Conservation (phyloP, 768 basidiomycete species). For the Cystoderma amianthinum region DNA sequence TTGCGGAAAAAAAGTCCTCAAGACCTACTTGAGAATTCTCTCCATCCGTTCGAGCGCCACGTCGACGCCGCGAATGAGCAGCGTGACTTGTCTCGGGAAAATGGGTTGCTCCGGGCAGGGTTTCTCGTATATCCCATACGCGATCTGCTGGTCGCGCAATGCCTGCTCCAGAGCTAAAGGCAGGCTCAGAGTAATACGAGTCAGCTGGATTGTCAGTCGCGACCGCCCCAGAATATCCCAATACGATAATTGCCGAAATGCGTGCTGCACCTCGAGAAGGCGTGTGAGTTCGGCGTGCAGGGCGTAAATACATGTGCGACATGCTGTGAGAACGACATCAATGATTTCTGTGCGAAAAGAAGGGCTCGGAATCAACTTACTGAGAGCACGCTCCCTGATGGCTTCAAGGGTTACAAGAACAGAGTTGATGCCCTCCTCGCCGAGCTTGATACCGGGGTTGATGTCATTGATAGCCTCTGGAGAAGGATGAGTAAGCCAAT, state of each 20-base stretch:
- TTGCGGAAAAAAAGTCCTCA: no score
- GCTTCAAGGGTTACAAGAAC: conserved; percentile 64
- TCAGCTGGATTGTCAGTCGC: conserved; percentile 69
- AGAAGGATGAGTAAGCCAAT: neutral
- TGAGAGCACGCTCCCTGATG: conserved; percentile 69
- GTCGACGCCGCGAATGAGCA: conserved; percentile 57
- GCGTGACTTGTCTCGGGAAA: conserved; percentile 50
- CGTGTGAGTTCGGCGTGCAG: conserved; percentile 68
- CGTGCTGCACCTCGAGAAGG: conserved; percentile 76
- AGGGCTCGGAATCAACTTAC: conserved; percentile 33
- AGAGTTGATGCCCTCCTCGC: conserved; percentile 73
- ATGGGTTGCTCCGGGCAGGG: conserved; percentile 17
- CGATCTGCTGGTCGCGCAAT: conserved; percentile 36
- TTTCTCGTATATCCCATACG: conserved; percentile 3
- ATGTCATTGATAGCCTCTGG: conserved; percentile 73
- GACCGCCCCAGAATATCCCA: conserved; percentile 73
- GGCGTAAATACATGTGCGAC: conserved; percentile 69
- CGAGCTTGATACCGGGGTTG: conserved; percentile 70
- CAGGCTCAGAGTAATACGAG: conserved; percentile 67
- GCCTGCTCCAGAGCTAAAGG: conserved; percentile 72
- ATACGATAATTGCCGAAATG: conserved; percentile 69
- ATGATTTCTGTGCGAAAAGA: conserved; percentile 1
- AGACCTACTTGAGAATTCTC: conserved; percentile 31
- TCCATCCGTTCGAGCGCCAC: conserved; percentile 64
- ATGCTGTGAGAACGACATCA: conserved; percentile 39